Conservation (phyloP, 257 asterid genomes). For the Forsythia viridissima region DNA sequence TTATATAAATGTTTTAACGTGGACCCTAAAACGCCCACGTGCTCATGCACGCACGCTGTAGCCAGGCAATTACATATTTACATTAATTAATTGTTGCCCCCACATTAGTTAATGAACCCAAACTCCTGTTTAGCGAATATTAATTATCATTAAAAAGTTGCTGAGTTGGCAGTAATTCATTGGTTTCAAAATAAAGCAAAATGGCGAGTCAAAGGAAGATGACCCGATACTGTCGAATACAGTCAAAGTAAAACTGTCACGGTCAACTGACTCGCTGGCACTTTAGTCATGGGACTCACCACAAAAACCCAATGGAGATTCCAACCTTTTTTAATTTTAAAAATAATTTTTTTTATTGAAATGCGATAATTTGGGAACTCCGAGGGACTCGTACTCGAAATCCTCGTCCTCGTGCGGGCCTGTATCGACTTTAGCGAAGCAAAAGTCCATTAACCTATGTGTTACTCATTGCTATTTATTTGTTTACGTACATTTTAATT, state of each 20-base stretch:
- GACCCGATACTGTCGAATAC: conserved; percentile 22
- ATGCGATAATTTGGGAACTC: background rate
- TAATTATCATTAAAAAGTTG: background rate
- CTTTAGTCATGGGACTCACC: conserved; percentile 6
- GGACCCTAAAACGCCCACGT: too few relatives aligned
- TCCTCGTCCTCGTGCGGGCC: background rate
- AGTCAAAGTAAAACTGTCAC: conserved; percentile 39
- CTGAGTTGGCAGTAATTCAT: conserved; percentile 24
- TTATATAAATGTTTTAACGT: too few relatives aligned
- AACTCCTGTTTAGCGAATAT: too few relatives aligned
- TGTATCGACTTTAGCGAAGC: background rate
- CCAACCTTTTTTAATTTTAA: background rate
- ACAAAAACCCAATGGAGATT: background rate
- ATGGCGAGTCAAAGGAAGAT: conserved; percentile 33
- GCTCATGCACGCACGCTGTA: too few relatives aligned
- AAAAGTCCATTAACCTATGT: background rate
- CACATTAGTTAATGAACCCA: too few relatives aligned
- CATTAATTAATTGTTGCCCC: too few relatives aligned
- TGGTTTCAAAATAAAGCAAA: background rate
- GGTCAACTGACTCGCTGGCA: conserved; percentile 32
- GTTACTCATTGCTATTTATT: too few relatives aligned
- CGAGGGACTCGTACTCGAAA: background rate
- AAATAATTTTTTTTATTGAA: background rate
- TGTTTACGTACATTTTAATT: too few relatives aligned
- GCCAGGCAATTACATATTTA: too few relatives aligned